Percentiles rank a stretch among this genome's conserved stretches.
phyloP scores from a whole-genome alignment of 176 grass and related monocot species.

The Avena eriantha region DNA sequence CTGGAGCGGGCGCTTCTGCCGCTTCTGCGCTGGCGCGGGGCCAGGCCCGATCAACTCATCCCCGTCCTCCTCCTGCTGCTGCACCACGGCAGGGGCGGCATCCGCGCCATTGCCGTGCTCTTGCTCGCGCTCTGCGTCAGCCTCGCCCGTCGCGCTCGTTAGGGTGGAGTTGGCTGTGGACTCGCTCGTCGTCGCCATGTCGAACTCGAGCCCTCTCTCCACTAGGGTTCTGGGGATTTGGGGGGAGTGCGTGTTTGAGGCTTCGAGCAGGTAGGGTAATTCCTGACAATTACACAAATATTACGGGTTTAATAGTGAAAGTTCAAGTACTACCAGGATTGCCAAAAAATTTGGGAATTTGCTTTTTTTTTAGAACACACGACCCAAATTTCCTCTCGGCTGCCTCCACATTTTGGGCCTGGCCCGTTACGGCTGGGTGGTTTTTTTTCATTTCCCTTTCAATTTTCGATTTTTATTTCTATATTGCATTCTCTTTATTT shows the following conservation, averaged over 20 bases:
- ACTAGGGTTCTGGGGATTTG: slow-evolving; percentile 60
- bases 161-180: slow-evolving; percentile 37
- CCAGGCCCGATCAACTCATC: slow-evolving; percentile 74
- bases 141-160: slow-evolving; percentile 23
- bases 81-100: background rate
- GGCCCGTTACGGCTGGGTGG: background rate
- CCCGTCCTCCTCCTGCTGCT: slow-evolving; percentile 47
- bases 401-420: background rate
- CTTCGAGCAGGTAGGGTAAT: background rate
- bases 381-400: background rate
- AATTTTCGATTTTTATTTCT: no score
- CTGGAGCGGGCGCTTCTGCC: slow-evolving; percentile 90
- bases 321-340: background rate
- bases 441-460: background rate
- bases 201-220: background rate
- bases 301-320: background rate
- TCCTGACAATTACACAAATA: background rate
- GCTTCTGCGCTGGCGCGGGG: slow-evolving; percentile 53
- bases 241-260: background rate
- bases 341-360: no score
- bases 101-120: slow-evolving; percentile 42
- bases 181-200: slow-evolving; percentile 47
- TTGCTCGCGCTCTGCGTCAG: slow-evolving; percentile 44
- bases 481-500: no score
- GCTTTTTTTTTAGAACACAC: background rate